Base-by-base conservation (phyloP, 2,329 filamentous ascomycete species). In the Clarireedia monteithiana region DNA sequence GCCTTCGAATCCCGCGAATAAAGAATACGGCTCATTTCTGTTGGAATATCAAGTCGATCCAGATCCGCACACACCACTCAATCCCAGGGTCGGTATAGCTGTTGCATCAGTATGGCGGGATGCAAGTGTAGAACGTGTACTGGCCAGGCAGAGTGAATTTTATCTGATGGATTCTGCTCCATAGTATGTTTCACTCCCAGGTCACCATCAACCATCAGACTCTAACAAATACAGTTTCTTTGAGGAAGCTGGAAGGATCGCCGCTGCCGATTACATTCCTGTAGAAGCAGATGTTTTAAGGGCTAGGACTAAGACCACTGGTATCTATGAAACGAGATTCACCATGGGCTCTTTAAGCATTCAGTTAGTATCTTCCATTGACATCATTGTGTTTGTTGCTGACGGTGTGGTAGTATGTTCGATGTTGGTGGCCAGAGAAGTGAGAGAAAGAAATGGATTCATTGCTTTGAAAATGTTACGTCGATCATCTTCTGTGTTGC, bases 401-500 rank as follows among this genome's bases (percentile, higher is more conserved):
- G 54, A 69, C 49, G 2, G 49, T 17, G 7, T 20, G 27, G 24
- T 46, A 97, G 92, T 76, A 99, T 99, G 94, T 99, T 99, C 70
- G 94, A 99, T 71, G 94, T 99, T 4, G 94, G 94, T 60, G 94
- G 94, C 24, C 94, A 99, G 74, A 80, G 94, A 69, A 97, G 92
- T 72, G 94, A 99, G 74, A 83, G 94, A 60, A 99, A 99, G 78
- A 99, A 99, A 76, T 99, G 94, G 94, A 99, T 99, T 69, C 94
- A 99, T 75, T 99, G 94, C 76, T 99, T 99, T 72, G 94, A 99
- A 73, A 97, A 97, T 67, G 94, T 99, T 67, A 99, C 94, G 45
- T 97, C 94, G 4, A 99, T 99, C 72, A 99, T 99, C 64, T 99
- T 99, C 74, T 99, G 94, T 69, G 94, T 99, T 60, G 94, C 94